Evolutionary conservation across 352 stramenopile species (phyloP), one percentile per base, ranked within the genome.

Genomic region (Globisporangium uncinulatum): DNA sequence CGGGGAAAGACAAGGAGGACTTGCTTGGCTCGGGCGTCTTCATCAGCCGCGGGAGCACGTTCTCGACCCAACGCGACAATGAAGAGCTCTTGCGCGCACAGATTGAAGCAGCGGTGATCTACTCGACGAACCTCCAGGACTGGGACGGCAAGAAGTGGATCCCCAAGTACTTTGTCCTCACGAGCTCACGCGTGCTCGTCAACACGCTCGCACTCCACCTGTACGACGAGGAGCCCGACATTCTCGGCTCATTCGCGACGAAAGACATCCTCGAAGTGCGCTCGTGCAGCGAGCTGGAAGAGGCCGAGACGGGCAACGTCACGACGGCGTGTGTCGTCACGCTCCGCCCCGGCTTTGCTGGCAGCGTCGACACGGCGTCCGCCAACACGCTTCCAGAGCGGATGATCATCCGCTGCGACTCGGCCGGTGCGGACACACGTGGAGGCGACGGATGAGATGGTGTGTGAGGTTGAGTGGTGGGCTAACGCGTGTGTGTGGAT

Each of bases 111-210:
- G 71, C 79, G 0, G 85, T 93, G 37, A 74, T 87, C 41, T 92
- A 92, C 61, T 92, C 85, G 29, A 81, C 79, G 8, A 95, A 95
- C 51, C 56, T 95, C 5, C 85, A 93, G 49, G 85, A 92, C 24
- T 95, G 83, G 83, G 85, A 95, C 42, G 83, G 78, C 7, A 79
- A 74, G 36, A 93, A 92, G 57, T 95, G 85, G 85, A 92, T 95
- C 42, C 78, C 85, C 0, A 95, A 95, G 64, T 95, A 95, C 56
- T 93, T 92, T 59, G 85, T 95, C 36, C 59, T 95, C 31, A 95
- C 85, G 29, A 88, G 62, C 45, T 90, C 83, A 10, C 85, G 85
- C 10, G 71, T 95, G 42, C 67, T 95, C 19, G 69, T 93, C 11
- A 69, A 92, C 51, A 92, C 85, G 14, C 76, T 95, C 1, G 85